Conservation (phyloP, 305 asterid species). For the Fraxinus sp. region DNA sequence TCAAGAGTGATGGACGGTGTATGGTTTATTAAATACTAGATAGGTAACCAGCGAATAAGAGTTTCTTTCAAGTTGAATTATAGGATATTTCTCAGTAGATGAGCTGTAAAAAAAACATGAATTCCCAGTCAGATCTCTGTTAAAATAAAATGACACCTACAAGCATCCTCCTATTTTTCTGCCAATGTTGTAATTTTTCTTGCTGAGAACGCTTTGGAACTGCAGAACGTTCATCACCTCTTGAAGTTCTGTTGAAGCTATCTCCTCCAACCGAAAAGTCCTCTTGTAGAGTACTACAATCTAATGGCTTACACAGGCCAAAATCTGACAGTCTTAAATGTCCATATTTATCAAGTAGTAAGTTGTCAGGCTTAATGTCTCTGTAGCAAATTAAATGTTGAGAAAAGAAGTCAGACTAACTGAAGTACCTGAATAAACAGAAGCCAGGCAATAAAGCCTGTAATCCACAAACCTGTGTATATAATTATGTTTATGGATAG, state of each 20-base stretch:
- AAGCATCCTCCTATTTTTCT: slow-evolving; percentile 89
- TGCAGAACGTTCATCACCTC: slow-evolving; percentile 45
- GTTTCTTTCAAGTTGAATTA: background rate
- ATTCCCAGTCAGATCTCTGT: background rate
- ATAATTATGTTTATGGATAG: slow-evolving; percentile 86
- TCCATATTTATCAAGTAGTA: slow-evolving; percentile 90
- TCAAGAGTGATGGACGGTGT: slow-evolving; percentile 18
- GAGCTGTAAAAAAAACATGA: slow-evolving; percentile 2
- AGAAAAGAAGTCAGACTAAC: slow-evolving; percentile 34
- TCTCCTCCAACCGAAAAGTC: slow-evolving; percentile 73
- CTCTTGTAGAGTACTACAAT: slow-evolving; percentile 80
- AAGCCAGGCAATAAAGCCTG: slow-evolving; percentile 25
- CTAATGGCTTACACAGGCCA: slow-evolving; percentile 96
- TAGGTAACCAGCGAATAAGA: slow-evolving; percentile 7
- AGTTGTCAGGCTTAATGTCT: slow-evolving; percentile 95
- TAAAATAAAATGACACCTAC: slow-evolving; percentile 49
- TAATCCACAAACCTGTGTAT: slow-evolving; percentile 70
- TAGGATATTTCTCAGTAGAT: background rate
- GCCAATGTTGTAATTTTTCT: slow-evolving; percentile 96
- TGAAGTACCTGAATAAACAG: slow-evolving; percentile 16
- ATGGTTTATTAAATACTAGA: slow-evolving; percentile 18
- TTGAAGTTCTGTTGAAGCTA: slow-evolving; percentile 42
- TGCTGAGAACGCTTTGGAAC: slow-evolving; percentile 86
- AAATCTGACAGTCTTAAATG: slow-evolving; percentile 90
- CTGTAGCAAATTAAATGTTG: slow-evolving; percentile 44